Evolutionary conservation across 2,329 filamentous ascomycete genomes (phyloP), one percentile per base, ranked within the genome.

Genomic region (Colletotrichum ledebouriae): DNA sequence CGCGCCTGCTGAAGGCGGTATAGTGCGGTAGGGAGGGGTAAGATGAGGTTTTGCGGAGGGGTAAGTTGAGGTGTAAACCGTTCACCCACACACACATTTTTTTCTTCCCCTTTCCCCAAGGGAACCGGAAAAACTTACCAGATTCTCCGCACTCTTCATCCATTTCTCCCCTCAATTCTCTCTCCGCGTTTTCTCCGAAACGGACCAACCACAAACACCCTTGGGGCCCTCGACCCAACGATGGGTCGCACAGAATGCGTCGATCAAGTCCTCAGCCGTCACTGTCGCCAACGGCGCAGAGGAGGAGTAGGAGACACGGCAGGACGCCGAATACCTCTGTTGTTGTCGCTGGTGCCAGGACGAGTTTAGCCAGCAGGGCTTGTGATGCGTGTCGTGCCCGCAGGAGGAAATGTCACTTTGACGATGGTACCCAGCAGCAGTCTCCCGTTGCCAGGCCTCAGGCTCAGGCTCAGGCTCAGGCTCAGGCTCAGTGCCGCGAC

Each of bases 311-410:
- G 29, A 62, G 63, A n/a, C 47, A 17, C 37, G 63, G 50, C 50
- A 63, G 47, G n/a, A 67, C 59, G 20, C 64, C 64, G 3, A 59
- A 63, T 13, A 20, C 42, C 13, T 7, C 34, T 11, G 34, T 20
- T 11, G 34, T 20, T 2, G 15, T 12, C 13, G 34, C 3, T 12
- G 29, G 25, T 6, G 6, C 50, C 42, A 57, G 64, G 29, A 39
- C 64, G 9, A 63, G 17, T 12, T 63, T 74, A 29, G 71, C 73
- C 7, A 69, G 67, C n/a, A 66, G 73, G 49, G 73, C 73, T 2
- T 74, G 73, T 49, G 73, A 74, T 65, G 73, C 72, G 11, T 74
- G 73, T 52, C 70, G 73, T 25, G 73, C 73, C 2, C 68, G 73
- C 6, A 68, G 73, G 50, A 69, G 73, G 22, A 74, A 73, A 59